Evolutionary conservation across 2,329 filamentous ascomycete genomes (phyloP).

Genomic region (Escovopsis weberi): DNA sequence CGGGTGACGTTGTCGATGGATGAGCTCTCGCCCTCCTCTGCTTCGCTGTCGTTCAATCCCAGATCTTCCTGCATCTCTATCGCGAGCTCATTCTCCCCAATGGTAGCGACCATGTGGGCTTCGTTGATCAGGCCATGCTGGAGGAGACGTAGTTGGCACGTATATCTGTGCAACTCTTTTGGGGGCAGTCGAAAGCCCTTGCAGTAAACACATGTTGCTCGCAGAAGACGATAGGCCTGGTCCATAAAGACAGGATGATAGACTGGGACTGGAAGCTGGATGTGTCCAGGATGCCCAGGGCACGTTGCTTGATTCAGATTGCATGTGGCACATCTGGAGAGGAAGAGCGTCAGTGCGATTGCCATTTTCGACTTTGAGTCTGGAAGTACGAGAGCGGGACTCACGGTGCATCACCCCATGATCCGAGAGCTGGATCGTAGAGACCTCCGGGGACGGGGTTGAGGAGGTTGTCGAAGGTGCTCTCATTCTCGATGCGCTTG

Average conservation of each 20-base stretch:
- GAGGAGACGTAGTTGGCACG: constrained; percentile 73
- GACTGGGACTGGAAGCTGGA: constrained; percentile 82
- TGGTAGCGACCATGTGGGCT: constrained; percentile 41
- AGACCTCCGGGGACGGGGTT: constrained; percentile 83
- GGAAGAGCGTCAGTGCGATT: constrained; percentile 1
- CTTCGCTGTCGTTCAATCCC: constrained; percentile 39
- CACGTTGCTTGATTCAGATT: constrained; percentile 69
- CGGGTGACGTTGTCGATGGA: constrained; percentile 37
- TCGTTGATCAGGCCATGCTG: constrained; percentile 70
- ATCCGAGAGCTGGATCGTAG: constrained; percentile 82
- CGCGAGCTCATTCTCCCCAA: constrained; percentile 29
- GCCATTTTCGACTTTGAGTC: background rate
- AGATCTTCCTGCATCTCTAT: constrained; percentile 16
- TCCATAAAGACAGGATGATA: constrained; percentile 98
- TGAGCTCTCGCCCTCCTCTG: constrained; percentile 47
- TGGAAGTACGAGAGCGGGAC: constrained; percentile 8
- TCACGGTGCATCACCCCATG: constrained; percentile 74
- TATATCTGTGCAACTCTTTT: constrained; percentile 60
- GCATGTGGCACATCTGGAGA: constrained; percentile 72
- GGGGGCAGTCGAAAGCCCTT: constrained; percentile 70
- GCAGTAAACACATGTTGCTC: constrained; percentile 84
- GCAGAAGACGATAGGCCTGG: constrained; percentile 70
- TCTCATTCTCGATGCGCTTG: constrained; percentile 83
- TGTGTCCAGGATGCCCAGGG: constrained; percentile 87
- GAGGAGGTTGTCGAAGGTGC: constrained; percentile 83